These are phyloP conservation scores for Debaryomyces psychrophilus DNA, from an alignment of 1,139 yeast species.

Conservation along the genomic window DNA sequence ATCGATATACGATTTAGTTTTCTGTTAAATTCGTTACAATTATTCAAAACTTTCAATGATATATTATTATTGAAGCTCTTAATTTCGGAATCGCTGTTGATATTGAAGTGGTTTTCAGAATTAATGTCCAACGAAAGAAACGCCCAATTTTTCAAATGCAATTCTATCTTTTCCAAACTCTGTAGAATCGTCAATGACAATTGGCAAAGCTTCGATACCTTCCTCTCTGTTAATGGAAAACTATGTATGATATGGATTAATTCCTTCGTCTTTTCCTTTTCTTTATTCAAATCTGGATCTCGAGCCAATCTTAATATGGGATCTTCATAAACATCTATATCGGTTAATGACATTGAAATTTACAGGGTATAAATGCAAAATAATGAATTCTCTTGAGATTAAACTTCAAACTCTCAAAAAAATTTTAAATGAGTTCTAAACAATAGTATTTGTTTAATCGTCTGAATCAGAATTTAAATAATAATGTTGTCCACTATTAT, in stretches of 20 bases:
- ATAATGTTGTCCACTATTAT: not conserved
- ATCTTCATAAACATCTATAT: slow-evolving; percentile 40
- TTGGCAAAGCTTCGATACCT: slow-evolving; percentile 54
- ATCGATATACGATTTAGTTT: slow-evolving; percentile 43
- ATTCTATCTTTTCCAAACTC: slow-evolving; percentile 52
- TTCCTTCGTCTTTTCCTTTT: slow-evolving; percentile 44
- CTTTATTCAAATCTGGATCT: slow-evolving; percentile 53
- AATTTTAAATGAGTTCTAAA: not conserved
- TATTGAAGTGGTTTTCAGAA: slow-evolving; percentile 42
- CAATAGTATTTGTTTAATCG: too few species aligned
- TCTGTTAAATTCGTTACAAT: slow-evolving; percentile 51
- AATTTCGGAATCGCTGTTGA: slow-evolving; percentile 31
- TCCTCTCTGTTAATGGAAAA: slow-evolving; percentile 47
- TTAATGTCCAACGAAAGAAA: slow-evolving; percentile 58
- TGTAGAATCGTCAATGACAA: slow-evolving; percentile 51
- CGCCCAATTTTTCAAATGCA: slow-evolving; percentile 57
- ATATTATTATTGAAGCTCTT: slow-evolving; percentile 49
- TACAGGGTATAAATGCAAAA: slow-evolving; percentile 1
- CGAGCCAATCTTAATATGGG: slow-evolving; percentile 51
- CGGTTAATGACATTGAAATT: slow-evolving; percentile 19
- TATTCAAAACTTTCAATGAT: slow-evolving; percentile 51
- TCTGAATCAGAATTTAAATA: not conserved
- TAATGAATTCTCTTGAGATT: not conserved
- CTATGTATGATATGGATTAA: slow-evolving; percentile 46
- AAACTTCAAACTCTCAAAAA: not conserved